Evolutionary conservation across 2,329 filamentous ascomycete species (phyloP), one percentile per base, ranked within the genome.

Genomic region (Epichloe glyceriae): DNA sequence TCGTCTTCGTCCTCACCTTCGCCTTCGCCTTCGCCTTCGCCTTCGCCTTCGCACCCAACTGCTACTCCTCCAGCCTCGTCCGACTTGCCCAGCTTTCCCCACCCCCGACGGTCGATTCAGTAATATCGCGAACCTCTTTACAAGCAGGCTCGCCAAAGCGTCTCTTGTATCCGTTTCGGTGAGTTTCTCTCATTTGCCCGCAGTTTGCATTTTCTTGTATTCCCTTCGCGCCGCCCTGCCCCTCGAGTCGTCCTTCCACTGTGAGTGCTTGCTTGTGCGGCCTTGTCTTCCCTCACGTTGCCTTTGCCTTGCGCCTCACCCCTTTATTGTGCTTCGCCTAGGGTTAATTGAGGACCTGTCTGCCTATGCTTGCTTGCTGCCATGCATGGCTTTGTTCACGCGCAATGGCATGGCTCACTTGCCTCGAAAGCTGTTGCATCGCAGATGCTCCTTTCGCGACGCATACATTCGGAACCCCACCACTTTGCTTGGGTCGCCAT

Each of bases 181-280:
- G 47, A 53, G 51, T 49, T 41, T 38, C 15, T 39, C 45, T 40
- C 44, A 14, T 33, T 17, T 40, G 26, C 19, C 35, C 43, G 19
- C 35, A 17, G 46, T 41, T 26, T 47, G 48, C 49, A 22, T 51
- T 35, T 48, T 19, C 30, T 34, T 50, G 47, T 49, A 38, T 52
- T n/a, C 12, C 50, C 50, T 42, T 37, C 47, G 47, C 43, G 30
- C 45, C 44, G 44, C 49, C 43, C 38, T 34, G 15, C 34, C n/a
- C 45, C 46, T 49, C 41, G 17, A 38, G 41, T 51, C 53, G 39
- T 40, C 47, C 49, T 51, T 46, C 43, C 46, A 51, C 38, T 49
- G 40, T 30, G 46, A 50, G 48, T 53, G 51, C 51, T 12, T 42
- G 39, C 39, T 22, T 15, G 51, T 53, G 51, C 51, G 44, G 50